phyloP scores from a whole-genome alignment of 2,329 filamentous ascomycete species.

The Cladosporium sp. region DNA sequence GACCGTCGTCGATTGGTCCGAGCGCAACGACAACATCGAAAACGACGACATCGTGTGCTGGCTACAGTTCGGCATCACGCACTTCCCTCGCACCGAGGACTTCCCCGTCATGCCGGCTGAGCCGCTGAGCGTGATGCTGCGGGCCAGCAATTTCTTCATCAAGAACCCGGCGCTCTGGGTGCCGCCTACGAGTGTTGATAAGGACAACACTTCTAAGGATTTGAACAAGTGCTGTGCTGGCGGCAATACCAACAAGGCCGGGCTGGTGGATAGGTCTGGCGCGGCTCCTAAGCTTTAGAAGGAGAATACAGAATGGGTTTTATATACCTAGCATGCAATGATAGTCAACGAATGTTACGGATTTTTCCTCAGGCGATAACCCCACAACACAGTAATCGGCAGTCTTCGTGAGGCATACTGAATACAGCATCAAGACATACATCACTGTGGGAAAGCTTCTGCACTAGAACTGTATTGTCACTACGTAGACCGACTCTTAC shows the following conservation, averaged over 20 bases:
- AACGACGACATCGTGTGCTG: slow-evolving; percentile 50
- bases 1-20: slow-evolving; percentile 41
- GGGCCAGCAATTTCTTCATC: slow-evolving; percentile 52
- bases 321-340: background rate
- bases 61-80: slow-evolving; percentile 49
- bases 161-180: slow-evolving; percentile 53
- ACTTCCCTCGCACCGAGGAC: slow-evolving; percentile 46
- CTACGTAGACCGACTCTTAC: slow-evolving; percentile 27
- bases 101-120: slow-evolving; percentile 50
- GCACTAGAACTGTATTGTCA: no score
- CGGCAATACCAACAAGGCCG: background rate
- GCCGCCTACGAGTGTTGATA: slow-evolving; percentile 35
- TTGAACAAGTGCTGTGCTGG: slow-evolving; percentile 8
- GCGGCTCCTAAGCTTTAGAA: slow-evolving; percentile 2
- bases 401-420: no score
- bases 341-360: background rate
- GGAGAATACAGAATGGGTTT: background rate
- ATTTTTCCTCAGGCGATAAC: background rate
- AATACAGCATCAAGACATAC: no score
- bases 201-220: slow-evolving; percentile 5
- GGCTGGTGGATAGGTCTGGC: background rate
- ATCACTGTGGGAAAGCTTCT: no score
- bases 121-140: slow-evolving; percentile 44
- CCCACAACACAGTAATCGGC: no score
- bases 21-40: slow-evolving; percentile 39